These are phyloP conservation scores for Aspergillus sp. DNA, from an alignment of 2,329 filamentous ascomycete genomes.

Conservation along the genomic window DNA sequence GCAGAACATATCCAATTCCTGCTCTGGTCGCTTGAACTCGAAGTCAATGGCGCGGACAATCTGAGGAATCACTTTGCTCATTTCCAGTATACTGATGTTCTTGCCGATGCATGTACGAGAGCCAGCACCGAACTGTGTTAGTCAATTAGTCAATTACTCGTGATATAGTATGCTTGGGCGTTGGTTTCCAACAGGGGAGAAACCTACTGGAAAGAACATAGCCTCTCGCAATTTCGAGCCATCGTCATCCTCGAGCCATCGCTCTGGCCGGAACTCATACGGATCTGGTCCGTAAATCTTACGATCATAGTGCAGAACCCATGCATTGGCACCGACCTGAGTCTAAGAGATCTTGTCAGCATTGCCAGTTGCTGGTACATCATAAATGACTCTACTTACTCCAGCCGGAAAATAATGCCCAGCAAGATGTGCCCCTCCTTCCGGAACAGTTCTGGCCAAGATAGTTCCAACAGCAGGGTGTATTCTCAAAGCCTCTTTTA, in stretches of 20 bases:
- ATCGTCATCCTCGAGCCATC: constrained; percentile 3
- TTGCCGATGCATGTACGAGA: constrained; percentile 48
- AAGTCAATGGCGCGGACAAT: constrained; percentile 46
- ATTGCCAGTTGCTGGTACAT: too few relatives aligned
- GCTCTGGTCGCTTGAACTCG: not conserved
- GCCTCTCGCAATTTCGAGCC: not conserved
- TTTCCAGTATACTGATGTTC: constrained; percentile 23
- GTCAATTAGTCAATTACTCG: not conserved
- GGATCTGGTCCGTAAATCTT: constrained; percentile 16
- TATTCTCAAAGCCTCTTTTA: constrained; percentile 20
- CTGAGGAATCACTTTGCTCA: constrained; percentile 22
- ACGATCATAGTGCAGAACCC: constrained; percentile 7
- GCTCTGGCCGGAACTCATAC: constrained; percentile 9
- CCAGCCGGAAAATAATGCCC: constrained; percentile 22
- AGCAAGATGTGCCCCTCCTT: constrained; percentile 14
- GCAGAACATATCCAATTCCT: not conserved
- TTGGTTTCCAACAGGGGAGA: not conserved
- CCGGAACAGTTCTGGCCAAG: constrained; percentile 9
- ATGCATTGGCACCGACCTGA: constrained; percentile 4
- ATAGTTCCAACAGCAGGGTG: constrained; percentile 9
- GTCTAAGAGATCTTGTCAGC: not conserved
- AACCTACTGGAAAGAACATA: not conserved
- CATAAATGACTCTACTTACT: not conserved
- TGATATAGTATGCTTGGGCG: too few relatives aligned
- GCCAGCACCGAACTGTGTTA: constrained; percentile 31